Evolutionary conservation across 352 stramenopile genomes (phyloP).

Genomic region (Phytophthora citricola): DNA sequence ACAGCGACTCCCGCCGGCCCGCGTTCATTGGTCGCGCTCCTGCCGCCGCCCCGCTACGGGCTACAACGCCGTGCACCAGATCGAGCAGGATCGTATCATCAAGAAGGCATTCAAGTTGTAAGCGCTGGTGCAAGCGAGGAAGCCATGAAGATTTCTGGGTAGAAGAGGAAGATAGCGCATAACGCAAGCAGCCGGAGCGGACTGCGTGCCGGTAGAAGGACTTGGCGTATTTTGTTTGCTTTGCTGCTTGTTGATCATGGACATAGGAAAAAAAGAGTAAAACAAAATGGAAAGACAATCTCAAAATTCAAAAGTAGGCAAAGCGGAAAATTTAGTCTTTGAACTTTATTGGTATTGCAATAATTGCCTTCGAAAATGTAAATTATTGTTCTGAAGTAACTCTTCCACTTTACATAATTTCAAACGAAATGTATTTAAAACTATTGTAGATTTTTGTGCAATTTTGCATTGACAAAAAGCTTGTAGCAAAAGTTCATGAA

Average conservation of each 20-base stretch:
- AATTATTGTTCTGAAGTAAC: too few species aligned
- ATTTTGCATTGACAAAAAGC: too few species aligned
- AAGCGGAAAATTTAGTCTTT: too few species aligned
- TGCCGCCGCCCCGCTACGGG: slow-evolving; percentile 95
- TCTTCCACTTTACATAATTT: too few species aligned
- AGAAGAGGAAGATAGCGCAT: slow-evolving; percentile 6
- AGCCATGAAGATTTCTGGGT: slow-evolving; percentile 8
- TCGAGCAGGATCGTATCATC: slow-evolving; percentile 94
- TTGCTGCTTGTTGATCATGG: slow-evolving; percentile 28
- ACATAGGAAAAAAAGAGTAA: slow-evolving; percentile 21
- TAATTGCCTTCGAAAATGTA: too few species aligned
- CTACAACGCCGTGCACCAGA: slow-evolving; percentile 93
- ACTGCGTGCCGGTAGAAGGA: slow-evolving; percentile 32
- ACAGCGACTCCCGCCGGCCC: slow-evolving; percentile 83
- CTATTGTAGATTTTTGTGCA: too few species aligned
- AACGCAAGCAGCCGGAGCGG: slow-evolving; percentile 14
- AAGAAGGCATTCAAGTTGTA: slow-evolving; percentile 78
- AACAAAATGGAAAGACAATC: slow-evolving; percentile 11
- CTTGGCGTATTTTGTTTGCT: slow-evolving; percentile 33
- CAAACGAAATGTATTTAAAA: too few species aligned
- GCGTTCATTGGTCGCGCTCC: slow-evolving; percentile 95
- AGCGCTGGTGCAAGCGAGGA: slow-evolving; percentile 9
- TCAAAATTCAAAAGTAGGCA: not conserved
- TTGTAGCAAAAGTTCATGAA: too few species aligned
- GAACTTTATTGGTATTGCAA: too few species aligned